Percentiles rank a stretch among this genome's conserved stretches.
Evolutionary conservation across 768 basidiomycete genomes (phyloP).

Genomic region (Tulasnella sp.): DNA sequence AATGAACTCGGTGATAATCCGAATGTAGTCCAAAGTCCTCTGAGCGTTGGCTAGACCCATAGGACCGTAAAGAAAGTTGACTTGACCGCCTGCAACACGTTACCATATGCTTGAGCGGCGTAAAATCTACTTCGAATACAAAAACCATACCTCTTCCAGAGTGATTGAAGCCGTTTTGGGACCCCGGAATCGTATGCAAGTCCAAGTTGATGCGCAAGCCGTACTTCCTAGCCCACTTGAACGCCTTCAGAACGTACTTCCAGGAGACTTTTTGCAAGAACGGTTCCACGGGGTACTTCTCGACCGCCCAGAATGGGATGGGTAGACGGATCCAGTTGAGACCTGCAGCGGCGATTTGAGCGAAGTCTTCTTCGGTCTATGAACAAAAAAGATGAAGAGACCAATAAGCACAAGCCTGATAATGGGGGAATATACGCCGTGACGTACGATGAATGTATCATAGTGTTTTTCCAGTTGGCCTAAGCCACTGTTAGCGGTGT

Average conservation of each 20-base stretch:
- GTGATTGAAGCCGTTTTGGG: conserved; percentile 96
- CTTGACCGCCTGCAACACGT: conserved; percentile 53
- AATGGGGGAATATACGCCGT: too few species aligned
- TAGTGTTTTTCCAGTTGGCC: conserved; percentile 81
- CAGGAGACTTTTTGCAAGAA: conserved; percentile 83
- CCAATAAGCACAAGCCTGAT: too few species aligned
- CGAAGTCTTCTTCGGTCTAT: conserved; percentile 94
- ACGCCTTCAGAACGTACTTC: conserved; percentile 91
- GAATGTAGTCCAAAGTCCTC: conserved; percentile 84
- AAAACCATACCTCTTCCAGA: conserved; percentile 59
- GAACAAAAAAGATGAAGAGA: conserved; percentile 12
- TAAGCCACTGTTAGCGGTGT: conserved; percentile 58
- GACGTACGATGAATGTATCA: conserved; percentile 85
- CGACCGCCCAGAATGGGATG: conserved; percentile 90
- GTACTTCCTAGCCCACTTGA: conserved; percentile 96
- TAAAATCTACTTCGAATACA: neutral
- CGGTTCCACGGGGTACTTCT: conserved; percentile 74
- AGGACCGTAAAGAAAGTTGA: conserved; percentile 83
- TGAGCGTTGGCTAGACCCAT: conserved; percentile 99
- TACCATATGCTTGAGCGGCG: neutral
- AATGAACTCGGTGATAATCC: conserved; percentile 89
- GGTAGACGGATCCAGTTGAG: conserved; percentile 94
- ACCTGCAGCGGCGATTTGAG: conserved; percentile 89
- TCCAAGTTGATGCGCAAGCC: conserved; percentile 93
- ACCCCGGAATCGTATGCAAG: conserved; percentile 53